A percentile compares a stretch with the other conserved stretches of the same genome.
phyloP scores from a whole-genome alignment of 306 rosid genomes.

The Lagenaria siceraria region DNA sequence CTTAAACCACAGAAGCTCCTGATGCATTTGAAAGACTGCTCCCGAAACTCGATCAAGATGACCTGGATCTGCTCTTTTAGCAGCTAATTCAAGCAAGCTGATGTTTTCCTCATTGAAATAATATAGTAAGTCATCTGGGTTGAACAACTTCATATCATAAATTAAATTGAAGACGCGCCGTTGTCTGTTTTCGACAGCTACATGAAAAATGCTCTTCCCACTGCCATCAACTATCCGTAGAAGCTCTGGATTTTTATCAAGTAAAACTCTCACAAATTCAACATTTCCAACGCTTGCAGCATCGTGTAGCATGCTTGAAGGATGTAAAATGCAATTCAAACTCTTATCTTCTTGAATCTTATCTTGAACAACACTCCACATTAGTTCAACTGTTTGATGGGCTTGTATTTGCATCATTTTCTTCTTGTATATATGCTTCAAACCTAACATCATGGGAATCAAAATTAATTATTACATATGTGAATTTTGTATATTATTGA shows the following conservation, averaged over 20 bases:
- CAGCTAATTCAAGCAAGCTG: slow-evolving; percentile 5
- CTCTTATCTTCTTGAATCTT: too few relatives aligned
- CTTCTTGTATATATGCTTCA: neutral
- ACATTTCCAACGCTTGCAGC: slow-evolving; percentile 16
- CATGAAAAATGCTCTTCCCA: slow-evolving; percentile 7
- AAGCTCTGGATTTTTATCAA: too few relatives aligned
- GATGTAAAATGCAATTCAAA: too few relatives aligned
- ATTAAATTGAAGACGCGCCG: slow-evolving; percentile 7
- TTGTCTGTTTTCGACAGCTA: slow-evolving; percentile 12
- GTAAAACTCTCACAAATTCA: slow-evolving; percentile 10
- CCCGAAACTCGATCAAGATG: neutral
- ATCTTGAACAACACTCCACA: neutral
- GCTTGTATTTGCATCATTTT: slow-evolving; percentile 1
- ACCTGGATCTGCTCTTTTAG: neutral
- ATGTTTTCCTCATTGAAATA: neutral
- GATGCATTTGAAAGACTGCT: neutral
- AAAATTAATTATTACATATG: too few relatives aligned
- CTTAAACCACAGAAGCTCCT: slow-evolving; percentile 18
- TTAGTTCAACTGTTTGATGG: neutral
- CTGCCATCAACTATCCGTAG: too few relatives aligned
- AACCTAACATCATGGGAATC: too few relatives aligned
- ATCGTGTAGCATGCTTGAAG: neutral
- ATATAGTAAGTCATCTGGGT: neutral
- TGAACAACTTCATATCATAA: slow-evolving; percentile 5
- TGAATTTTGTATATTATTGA: too few relatives aligned